Evolutionary conservation across 345 rosid genomes (phyloP).

Genomic region (Excoecaria agallocha): DNA sequence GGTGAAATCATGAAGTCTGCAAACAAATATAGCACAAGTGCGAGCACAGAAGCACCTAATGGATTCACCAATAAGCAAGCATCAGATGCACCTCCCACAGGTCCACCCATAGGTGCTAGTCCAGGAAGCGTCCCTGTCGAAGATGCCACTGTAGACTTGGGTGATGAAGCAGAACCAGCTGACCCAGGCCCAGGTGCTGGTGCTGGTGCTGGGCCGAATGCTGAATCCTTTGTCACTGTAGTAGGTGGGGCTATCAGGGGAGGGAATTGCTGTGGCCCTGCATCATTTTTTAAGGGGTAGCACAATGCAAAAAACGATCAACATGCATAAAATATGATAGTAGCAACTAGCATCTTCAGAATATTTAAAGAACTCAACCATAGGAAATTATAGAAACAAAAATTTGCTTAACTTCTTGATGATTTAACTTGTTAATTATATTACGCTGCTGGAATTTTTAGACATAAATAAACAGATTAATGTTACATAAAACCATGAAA

Average conservation of each 20-base stretch:
- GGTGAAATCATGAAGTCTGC: conserved; percentile 30
- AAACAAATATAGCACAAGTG: conserved; percentile 22
- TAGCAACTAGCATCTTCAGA: not conserved
- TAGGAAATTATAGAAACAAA: not conserved
- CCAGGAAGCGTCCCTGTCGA: conserved; percentile 60
- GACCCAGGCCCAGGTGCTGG: conserved; percentile 63
- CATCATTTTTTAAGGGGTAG: conserved; percentile 27
- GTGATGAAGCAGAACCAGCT: conserved; percentile 40
- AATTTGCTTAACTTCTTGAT: not conserved
- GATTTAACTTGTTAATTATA: not conserved
- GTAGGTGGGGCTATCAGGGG: conserved; percentile 80
- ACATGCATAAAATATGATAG: not conserved
- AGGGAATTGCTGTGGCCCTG: conserved; percentile 73
- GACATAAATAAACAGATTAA: not conserved
- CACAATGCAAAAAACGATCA: conserved; percentile 7
- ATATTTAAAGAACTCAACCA: not conserved
- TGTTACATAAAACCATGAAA: not conserved
- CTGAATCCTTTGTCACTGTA: conserved; percentile 43
- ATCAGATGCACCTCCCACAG: conserved; percentile 49
- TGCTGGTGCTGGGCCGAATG: conserved; percentile 54
- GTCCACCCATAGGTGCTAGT: conserved; percentile 49
- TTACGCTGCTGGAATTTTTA: not conserved
- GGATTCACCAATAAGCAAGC: conserved; percentile 42
- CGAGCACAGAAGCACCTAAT: conserved; percentile 19
- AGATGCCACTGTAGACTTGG: conserved; percentile 49